These are phyloP conservation scores for Plasmodium vinckei DNA, from an alignment of 169 alveolate genomes.

Conservation along the genomic window DNA sequence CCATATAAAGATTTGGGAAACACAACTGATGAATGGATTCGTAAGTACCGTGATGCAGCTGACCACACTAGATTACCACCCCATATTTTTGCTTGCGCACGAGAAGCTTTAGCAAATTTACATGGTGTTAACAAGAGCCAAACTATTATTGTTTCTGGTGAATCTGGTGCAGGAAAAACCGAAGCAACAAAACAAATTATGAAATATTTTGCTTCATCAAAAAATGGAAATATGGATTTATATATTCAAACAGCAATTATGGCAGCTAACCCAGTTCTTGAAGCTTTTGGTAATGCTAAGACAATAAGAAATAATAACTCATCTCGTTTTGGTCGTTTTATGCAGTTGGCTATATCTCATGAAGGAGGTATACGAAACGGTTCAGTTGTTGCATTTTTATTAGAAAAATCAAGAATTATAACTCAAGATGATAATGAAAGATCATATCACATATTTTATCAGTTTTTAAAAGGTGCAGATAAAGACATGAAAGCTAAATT, in stretches of 20 bases:
- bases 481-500: constrained; percentile 84
- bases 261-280: constrained; percentile 97
- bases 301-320: constrained; percentile 98
- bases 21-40: constrained; percentile 88
- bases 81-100: constrained; percentile 91
- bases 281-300: constrained; percentile 99
- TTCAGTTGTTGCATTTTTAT: constrained; percentile 93
- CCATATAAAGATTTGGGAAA: constrained; percentile 93
- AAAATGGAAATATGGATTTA: constrained; percentile 82
- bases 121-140: constrained; percentile 90
- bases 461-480: constrained; percentile 92
- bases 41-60: constrained; percentile 86
- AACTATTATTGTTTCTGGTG: constrained; percentile 97
- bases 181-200: constrained; percentile 96
- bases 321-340: constrained; percentile 98
- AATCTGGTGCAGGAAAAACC: constrained; percentile 99
- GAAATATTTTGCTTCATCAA: constrained; percentile 91
- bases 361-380: constrained; percentile 93
- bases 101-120: constrained; percentile 91
- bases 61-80: constrained; percentile 88
- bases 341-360: constrained; percentile 91
- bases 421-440: constrained; percentile 95
- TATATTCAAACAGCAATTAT: constrained; percentile 91
- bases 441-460: constrained; percentile 98
- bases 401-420: constrained; percentile 97